Conservation (phyloP, 345 rosid genomes). For the Ceriops zippeliana region DNA sequence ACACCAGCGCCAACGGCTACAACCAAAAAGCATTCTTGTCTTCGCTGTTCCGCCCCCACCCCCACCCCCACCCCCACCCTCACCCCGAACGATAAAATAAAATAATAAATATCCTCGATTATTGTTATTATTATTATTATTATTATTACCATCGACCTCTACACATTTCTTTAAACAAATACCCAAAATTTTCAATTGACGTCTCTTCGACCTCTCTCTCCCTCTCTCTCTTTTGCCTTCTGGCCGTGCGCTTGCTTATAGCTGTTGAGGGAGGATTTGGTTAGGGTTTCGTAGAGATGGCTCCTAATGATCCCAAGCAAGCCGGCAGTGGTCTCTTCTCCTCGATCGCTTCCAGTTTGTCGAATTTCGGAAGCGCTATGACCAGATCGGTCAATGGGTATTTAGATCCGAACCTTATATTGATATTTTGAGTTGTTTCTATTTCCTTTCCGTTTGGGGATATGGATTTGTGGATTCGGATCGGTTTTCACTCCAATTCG, state of each 20-base stretch:
- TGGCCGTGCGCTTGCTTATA: neutral
- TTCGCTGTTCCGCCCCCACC: neutral
- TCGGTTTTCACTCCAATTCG: no score
- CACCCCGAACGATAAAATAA: neutral
- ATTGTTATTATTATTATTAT: neutral
- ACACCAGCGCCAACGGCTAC: neutral
- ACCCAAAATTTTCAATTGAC: neutral
- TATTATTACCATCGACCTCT: no score
- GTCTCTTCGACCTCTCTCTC: no score
- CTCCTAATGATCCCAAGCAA: slow-evolving; percentile 69
- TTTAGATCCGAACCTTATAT: slow-evolving; percentile 21
- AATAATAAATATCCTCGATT: neutral
- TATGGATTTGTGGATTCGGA: no score
- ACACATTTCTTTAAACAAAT: no score
- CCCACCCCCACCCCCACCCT: no score
- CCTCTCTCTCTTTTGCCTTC: neutral
- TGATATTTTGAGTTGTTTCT: neutral
- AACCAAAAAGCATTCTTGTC: neutral
- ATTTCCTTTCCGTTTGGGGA: no score
- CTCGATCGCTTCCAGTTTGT: slow-evolving; percentile 66
- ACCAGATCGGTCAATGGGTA: slow-evolving; percentile 94
- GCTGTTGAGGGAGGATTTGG: neutral
- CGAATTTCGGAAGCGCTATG: slow-evolving; percentile 73
- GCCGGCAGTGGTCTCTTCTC: slow-evolving; percentile 69
- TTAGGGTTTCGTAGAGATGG: slow-evolving; percentile 40